Percentiles rank a stretch among this genome's conserved stretches.
Evolutionary conservation across 768 basidiomycete species (phyloP).

Genomic region (Mycena crocata): DNA sequence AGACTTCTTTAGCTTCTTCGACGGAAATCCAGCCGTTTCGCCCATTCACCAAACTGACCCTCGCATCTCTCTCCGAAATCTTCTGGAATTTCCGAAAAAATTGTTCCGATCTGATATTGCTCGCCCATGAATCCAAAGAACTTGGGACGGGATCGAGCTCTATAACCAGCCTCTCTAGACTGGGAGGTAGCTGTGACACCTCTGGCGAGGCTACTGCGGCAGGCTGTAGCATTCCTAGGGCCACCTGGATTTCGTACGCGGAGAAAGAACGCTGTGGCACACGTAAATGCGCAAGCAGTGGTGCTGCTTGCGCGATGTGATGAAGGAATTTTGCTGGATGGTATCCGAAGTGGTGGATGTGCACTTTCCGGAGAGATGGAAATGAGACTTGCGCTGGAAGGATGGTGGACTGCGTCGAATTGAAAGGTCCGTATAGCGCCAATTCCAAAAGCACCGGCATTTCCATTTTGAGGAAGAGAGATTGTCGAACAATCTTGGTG

Average conservation of each 20-base stretch:
- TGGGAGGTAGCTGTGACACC: not conserved
- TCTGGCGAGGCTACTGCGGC: not conserved
- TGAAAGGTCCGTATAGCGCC: conserved; percentile 15
- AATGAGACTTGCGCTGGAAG: not conserved
- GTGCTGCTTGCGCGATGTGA: conserved; percentile 5
- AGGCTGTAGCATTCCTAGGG: conserved; percentile 13
- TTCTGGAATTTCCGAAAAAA: not conserved
- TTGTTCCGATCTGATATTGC: conserved; percentile 10
- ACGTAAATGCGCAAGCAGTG: conserved; percentile 9
- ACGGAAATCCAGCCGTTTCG: not conserved
- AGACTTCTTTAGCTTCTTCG: not conserved
- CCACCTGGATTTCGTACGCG: conserved; percentile 15
- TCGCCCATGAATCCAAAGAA: conserved; percentile 5
- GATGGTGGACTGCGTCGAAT: not conserved
- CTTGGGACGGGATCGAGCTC: conserved; percentile 5
- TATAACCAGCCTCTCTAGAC: conserved; percentile 7
- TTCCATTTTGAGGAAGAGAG: conserved; percentile 7
- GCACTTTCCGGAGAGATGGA: conserved; percentile 12
- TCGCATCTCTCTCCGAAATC: conserved; percentile 4
- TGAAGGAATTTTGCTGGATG: conserved; percentile 1
- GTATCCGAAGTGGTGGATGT: conserved; percentile 5
- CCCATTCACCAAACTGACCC: conserved; percentile 6
- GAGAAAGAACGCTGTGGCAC: conserved; percentile 21
- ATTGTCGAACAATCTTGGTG: conserved; percentile 4
- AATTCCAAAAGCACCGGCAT: conserved; percentile 10